phyloP scores from a whole-genome alignment of 495 filamentous ascomycete genomes.

The Venustampulla echinocandica region DNA sequence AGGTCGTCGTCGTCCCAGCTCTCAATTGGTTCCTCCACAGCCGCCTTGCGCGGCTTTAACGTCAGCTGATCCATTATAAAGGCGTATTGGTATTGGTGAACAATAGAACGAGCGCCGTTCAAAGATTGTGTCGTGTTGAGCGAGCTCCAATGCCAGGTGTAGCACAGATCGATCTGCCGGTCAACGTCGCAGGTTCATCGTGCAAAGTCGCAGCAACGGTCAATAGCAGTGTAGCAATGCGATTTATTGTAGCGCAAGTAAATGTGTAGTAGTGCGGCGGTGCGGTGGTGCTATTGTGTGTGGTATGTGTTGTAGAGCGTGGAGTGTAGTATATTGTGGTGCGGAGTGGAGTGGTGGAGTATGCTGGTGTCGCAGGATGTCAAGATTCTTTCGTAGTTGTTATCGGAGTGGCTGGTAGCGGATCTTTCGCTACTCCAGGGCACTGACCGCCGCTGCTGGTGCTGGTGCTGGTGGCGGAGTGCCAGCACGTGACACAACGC shows the following conservation, averaged over 20 bases:
- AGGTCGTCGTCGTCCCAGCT: constrained; percentile 87
- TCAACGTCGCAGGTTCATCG: constrained; percentile 19
- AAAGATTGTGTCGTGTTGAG: background rate
- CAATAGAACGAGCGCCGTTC: background rate
- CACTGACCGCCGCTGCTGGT: background rate
- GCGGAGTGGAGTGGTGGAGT: no score
- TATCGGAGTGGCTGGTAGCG: background rate
- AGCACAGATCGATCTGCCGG: constrained; percentile 12
- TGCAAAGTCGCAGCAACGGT: no score
- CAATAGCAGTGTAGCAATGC: no score
- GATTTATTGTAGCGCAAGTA: no score
- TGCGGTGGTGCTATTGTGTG: background rate
- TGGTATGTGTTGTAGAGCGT: background rate
- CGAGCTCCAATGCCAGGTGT: constrained; percentile 4
- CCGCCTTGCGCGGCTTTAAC: constrained; percentile 43
- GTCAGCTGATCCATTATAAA: constrained; percentile 55
- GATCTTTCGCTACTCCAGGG: background rate
- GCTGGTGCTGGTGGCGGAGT: background rate
- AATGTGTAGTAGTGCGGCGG: background rate
- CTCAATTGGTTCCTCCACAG: constrained; percentile 58
- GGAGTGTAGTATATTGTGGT: no score
- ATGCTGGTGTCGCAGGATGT: background rate
- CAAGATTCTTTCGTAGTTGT: background rate
- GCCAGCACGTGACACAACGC: no score
- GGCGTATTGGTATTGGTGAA: no score